phyloP scores from a whole-genome alignment of 2,329 filamentous ascomycete species.

The Rhynchosporium agropyri region DNA sequence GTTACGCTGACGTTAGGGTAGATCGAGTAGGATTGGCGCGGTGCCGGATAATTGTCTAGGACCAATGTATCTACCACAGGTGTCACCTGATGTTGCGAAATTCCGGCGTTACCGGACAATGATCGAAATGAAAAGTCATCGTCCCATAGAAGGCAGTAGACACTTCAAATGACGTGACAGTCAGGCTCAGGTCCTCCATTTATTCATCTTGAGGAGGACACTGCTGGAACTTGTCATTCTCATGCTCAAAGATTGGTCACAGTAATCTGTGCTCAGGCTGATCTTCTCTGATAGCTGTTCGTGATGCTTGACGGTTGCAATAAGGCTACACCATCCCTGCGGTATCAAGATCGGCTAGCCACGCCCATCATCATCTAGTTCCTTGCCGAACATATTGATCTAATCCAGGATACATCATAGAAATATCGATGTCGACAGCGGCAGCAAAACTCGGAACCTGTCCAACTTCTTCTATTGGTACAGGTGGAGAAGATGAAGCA shows the following conservation, averaged over 20 bases:
- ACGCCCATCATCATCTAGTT: slow-evolving; percentile 27
- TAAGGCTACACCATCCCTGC: neutral
- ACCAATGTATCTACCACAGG: neutral
- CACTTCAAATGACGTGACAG: too few relatives aligned
- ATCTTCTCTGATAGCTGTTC: neutral
- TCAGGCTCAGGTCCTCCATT: too few relatives aligned
- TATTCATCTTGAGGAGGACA: too few relatives aligned
- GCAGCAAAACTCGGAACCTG: neutral
- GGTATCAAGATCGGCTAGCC: slow-evolving; percentile 23
- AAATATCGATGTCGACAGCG: slow-evolving; percentile 8
- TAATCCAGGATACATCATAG: slow-evolving; percentile 28
- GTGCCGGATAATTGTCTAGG: neutral
- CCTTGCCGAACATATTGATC: slow-evolving; percentile 17
- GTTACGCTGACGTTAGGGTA: neutral
- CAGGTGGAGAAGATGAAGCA: neutral
- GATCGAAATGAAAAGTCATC: neutral
- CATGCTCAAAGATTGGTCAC: neutral
- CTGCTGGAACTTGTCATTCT: neutral
- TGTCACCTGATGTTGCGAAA: neutral
- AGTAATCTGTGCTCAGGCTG: neutral
- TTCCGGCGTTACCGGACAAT: neutral
- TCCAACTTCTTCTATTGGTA: neutral
- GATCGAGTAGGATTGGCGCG: neutral
- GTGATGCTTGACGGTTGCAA: neutral
- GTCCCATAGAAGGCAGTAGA: too few relatives aligned